A percentile compares a stretch with the other conserved stretches of the same genome.
These are phyloP conservation scores for Clathrus columnatus DNA, from an alignment of 768 basidiomycete species.

Conservation along the genomic window DNA sequence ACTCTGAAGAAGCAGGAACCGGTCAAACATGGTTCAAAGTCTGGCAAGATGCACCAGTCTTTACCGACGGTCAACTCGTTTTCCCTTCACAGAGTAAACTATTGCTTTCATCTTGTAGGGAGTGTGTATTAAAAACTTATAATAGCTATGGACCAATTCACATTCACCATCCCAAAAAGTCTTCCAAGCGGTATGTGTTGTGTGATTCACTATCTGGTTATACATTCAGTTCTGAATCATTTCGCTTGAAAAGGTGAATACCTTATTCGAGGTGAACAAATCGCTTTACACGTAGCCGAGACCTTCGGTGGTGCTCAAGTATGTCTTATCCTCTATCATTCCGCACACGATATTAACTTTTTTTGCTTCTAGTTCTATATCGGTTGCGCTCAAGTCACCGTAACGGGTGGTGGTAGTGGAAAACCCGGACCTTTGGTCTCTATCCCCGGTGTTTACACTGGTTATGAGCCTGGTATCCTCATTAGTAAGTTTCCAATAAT, in stretches of 20 bases:
- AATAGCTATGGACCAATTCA: conserved; percentile 4
- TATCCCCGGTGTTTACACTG: conserved; percentile 15
- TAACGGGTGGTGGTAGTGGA: conserved; percentile 12
- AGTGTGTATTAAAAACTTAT: not conserved
- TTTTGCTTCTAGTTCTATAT: conserved; percentile 13
- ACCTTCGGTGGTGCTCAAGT: conserved; percentile 14
- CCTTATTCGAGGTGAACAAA: conserved; percentile 15
- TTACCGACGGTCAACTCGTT: conserved; percentile 6
- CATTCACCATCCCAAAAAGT: conserved; percentile 15
- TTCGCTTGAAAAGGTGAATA: conserved; percentile 10
- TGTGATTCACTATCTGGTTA: not conserved
- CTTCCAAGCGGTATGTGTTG: conserved; percentile 11
- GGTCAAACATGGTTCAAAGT: conserved; percentile 18
- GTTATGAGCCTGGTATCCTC: conserved; percentile 16
- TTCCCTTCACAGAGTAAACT: conserved; percentile 11
- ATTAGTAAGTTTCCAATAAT: conserved; percentile 15
- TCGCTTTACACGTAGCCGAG: conserved; percentile 15
- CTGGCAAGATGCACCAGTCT: conserved; percentile 13
- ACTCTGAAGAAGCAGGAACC: conserved; percentile 12
- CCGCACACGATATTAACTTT: not conserved
- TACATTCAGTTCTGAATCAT: not conserved
- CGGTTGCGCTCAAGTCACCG: conserved; percentile 14
- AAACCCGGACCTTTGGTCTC: conserved; percentile 13
- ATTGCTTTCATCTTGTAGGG: too few relatives aligned
- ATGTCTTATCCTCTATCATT: not conserved